phyloP scores from a whole-genome alignment of 495 filamentous ascomycete species.

The Hypoxylon trugodes region DNA sequence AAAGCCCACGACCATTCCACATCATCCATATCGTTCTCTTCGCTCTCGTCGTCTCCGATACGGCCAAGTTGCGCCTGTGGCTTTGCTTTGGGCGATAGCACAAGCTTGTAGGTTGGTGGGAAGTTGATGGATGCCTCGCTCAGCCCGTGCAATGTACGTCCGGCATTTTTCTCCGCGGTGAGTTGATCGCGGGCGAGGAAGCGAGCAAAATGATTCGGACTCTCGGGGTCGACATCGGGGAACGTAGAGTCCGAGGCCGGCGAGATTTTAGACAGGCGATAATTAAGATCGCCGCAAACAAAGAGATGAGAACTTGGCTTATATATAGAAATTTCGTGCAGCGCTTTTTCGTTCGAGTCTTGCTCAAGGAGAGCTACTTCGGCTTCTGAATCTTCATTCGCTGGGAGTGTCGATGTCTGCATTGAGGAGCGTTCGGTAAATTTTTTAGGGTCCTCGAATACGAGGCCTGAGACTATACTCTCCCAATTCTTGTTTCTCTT shows the following conservation, averaged over 20 bases:
- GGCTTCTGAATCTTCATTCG: constrained; percentile 39
- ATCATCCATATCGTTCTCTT: constrained; percentile 40
- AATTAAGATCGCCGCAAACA: constrained; percentile 92
- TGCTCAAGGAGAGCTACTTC: constrained; percentile 16
- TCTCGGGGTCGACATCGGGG: constrained; percentile 65
- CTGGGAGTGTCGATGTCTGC: constrained; percentile 15
- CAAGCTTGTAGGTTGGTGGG: constrained; percentile 92
- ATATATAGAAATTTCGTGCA: constrained; percentile 67
- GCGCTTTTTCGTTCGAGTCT: constrained; percentile 23
- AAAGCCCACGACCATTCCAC: constrained; percentile 77
- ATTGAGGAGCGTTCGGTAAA: constrained; percentile 31
- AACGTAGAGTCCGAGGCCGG: constrained; percentile 66
- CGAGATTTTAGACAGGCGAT: constrained; percentile 73
- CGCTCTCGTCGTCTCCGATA: constrained; percentile 36
- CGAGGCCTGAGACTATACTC: constrained; percentile 76
- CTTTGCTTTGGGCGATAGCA: constrained; percentile 52
- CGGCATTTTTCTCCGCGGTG: constrained; percentile 67
- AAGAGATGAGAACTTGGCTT: constrained; percentile 79
- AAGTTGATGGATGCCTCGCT: constrained; percentile 78
- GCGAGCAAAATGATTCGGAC: constrained; percentile 53
- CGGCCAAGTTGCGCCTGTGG: constrained; percentile 41
- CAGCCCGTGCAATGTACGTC: constrained; percentile 77
- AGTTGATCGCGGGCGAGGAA: constrained; percentile 82
- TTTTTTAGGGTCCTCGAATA: constrained; percentile 66
- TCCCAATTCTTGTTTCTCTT: constrained; percentile 87